A percentile compares a stretch with the other conserved stretches of the same genome.
phyloP scores from a whole-genome alignment of 2,329 filamentous ascomycete species.

The Fusarium cicatricum region DNA sequence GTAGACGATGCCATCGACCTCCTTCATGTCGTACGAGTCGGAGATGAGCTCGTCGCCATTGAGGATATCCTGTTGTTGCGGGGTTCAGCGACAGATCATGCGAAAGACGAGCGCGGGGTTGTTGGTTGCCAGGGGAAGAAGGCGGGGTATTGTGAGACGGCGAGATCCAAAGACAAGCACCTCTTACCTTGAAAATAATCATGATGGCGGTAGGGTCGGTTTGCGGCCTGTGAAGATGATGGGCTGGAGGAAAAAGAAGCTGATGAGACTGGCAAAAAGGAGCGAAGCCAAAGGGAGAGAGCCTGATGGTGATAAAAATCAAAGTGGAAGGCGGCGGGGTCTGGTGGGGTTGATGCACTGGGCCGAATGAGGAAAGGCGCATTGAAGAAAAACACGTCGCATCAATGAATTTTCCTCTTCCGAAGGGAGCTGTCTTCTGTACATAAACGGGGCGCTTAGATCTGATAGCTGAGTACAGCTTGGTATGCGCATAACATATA shows the following conservation, averaged over 20 bases:
- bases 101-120: constrained; percentile 32
- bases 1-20: constrained; percentile 81
- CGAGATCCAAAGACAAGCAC: neutral
- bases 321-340: constrained; percentile 38
- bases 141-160: constrained; percentile 11
- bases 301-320: constrained; percentile 42
- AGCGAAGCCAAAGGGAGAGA: constrained; percentile 30
- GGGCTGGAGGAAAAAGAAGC: constrained; percentile 21
- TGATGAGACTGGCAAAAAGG: constrained; percentile 31
- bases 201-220: constrained; percentile 62
- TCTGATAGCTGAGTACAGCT: neutral
- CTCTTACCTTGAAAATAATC: constrained; percentile 75
- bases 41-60: constrained; percentile 96
- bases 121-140: neutral
- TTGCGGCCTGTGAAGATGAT: constrained; percentile 31
- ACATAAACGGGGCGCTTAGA: neutral
- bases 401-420: constrained; percentile 15
- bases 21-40: constrained; percentile 87
- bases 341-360: constrained; percentile 31
- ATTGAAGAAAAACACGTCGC: constrained; percentile 10
- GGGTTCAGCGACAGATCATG: constrained; percentile 41
- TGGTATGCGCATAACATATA: constrained; percentile 7
- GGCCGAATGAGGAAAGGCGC: constrained; percentile 7
- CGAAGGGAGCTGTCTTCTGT: neutral
- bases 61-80: constrained; percentile 76